These are phyloP conservation scores for Xerocomellus amylosporus DNA, from an alignment of 768 basidiomycete species.

Conservation along the genomic window DNA sequence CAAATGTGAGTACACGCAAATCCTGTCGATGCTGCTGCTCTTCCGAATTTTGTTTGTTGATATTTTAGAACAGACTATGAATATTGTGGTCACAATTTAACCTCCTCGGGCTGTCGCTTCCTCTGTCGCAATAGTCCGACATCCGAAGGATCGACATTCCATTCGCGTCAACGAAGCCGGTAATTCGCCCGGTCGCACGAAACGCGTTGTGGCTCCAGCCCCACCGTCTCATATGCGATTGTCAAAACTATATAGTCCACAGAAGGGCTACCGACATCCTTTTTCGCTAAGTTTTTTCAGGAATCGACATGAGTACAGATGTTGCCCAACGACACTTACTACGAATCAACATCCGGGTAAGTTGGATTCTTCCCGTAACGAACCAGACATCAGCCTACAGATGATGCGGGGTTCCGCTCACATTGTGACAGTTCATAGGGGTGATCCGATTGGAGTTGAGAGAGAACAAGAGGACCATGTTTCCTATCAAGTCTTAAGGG, in stretches of 20 bases:
- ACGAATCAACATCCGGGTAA: neutral
- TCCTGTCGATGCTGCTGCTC: neutral
- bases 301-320: neutral
- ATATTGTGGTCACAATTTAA: neutral
- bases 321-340: too few relatives aligned
- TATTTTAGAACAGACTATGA: neutral
- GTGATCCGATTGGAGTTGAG: too few relatives aligned
- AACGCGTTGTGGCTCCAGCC: neutral
- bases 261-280: neutral
- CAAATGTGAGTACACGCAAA: constrained; percentile 1
- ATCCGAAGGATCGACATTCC: neutral
- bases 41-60: neutral
- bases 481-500: too few relatives aligned
- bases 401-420: too few relatives aligned
- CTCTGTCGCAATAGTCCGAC: neutral
- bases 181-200: too few relatives aligned
- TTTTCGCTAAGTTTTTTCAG: neutral
- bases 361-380: neutral
- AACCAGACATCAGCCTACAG: neutral
- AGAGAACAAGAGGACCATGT: too few relatives aligned
- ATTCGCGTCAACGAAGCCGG: neutral
- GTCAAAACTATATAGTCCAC: neutral
- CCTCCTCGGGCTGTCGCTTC: neutral
- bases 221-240: neutral
- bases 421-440: too few relatives aligned